A percentile compares a stretch with the other conserved stretches of the same genome.
phyloP scores from a whole-genome alignment of 257 asterid species.

The Buddleja alternifolia region DNA sequence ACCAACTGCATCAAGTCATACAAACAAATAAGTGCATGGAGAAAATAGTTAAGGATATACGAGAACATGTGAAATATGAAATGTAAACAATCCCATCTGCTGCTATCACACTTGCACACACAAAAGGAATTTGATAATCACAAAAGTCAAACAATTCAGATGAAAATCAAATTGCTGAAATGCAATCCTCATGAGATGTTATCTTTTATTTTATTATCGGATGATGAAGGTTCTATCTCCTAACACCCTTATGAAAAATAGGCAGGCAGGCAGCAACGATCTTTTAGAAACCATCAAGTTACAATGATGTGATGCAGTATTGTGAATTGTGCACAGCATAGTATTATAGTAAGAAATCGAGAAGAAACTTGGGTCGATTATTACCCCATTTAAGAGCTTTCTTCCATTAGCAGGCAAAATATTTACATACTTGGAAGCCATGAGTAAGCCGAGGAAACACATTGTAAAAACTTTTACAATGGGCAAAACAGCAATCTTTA shows the following conservation, averaged over 20 bases:
- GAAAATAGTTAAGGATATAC: constrained; percentile 3
- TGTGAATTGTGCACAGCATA: background rate
- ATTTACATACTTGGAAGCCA: constrained; percentile 94
- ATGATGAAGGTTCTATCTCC: background rate
- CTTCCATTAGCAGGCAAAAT: constrained; percentile 87
- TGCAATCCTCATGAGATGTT: background rate
- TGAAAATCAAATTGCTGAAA: background rate
- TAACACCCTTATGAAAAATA: background rate
- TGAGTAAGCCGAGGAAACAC: constrained; percentile 85
- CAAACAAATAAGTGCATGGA: constrained; percentile 8
- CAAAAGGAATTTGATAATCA: background rate
- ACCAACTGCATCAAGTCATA: constrained; percentile 67
- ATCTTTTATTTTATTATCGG: background rate
- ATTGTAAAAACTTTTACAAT: constrained; percentile 93
- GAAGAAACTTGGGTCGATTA: constrained; percentile 12
- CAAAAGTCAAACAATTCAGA: background rate
- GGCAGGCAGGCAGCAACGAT: background rate
- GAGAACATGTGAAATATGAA: constrained; percentile 16
- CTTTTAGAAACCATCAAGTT: background rate
- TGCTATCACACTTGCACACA: background rate
- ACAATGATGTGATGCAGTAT: background rate
- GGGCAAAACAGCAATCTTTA: constrained; percentile 90
- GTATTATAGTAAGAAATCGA: constrained; percentile 6
- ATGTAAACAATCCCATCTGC: constrained; percentile 4
- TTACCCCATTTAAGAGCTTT: constrained; percentile 96